A percentile compares a stretch with the other conserved stretches of the same genome.
These are phyloP conservation scores for Metarhizium brunneum DNA, from an alignment of 2,329 filamentous ascomycete genomes.

Conservation along the genomic window DNA sequence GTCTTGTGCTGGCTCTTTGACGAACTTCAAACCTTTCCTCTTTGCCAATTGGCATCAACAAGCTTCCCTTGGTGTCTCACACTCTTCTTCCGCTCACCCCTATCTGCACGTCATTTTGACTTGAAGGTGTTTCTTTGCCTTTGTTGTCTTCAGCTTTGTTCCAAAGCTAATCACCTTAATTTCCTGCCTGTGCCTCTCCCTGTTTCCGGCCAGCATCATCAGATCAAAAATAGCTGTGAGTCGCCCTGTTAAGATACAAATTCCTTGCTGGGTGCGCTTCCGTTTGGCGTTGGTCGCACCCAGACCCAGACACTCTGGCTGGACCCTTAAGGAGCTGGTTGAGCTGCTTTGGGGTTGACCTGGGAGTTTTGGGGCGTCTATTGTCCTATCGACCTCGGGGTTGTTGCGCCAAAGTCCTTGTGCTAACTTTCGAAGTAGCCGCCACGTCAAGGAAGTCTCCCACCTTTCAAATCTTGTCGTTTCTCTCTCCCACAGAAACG, in stretches of 20 bases:
- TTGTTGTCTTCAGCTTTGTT: neutral
- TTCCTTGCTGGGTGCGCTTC: neutral
- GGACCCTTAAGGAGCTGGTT: neutral
- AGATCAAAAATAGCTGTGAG: neutral
- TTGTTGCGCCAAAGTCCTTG: neutral
- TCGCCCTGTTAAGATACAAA: neutral
- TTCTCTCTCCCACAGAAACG: neutral
- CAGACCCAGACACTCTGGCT: neutral
- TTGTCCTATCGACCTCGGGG: neutral
- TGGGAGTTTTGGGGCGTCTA: neutral
- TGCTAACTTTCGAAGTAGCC: neutral
- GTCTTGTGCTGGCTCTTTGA: neutral
- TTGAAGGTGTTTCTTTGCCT: neutral
- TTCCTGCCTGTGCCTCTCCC: neutral
- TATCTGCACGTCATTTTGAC: neutral
- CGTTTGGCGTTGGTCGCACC: too few species aligned
- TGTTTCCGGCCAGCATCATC: neutral
- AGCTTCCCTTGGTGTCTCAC: neutral
- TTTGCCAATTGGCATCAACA: constrained; percentile 4
- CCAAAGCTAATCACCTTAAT: neutral
- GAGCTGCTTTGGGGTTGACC: neutral
- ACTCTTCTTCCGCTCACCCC: neutral
- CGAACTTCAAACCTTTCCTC: neutral
- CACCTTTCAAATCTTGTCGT: neutral
- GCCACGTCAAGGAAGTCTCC: neutral